phyloP scores from a whole-genome alignment of 208 protist genomes.

The Leishmania arabica region DNA sequence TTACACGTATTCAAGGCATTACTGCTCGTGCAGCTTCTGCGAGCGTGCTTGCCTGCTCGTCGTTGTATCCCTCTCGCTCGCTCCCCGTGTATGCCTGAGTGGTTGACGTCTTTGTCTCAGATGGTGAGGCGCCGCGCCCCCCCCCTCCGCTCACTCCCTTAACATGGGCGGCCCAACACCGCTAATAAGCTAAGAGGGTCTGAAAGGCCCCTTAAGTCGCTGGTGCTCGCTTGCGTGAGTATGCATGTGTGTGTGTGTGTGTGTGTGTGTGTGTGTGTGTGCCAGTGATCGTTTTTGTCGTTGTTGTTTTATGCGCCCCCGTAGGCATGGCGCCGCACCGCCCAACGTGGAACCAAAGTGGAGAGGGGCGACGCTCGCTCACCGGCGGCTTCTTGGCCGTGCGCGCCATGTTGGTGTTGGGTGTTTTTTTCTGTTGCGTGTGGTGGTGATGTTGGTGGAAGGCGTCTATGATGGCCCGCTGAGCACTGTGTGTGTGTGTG shows the following conservation, averaged over 20 bases:
- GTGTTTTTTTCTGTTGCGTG: too few species aligned
- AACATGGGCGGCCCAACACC: not conserved
- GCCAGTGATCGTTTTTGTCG: not conserved
- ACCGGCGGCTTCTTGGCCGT: too few species aligned
- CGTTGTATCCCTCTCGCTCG: not conserved
- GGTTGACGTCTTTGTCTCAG: not conserved
- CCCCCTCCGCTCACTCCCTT: not conserved
- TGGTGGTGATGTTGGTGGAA: too few species aligned
- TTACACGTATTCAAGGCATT: not conserved
- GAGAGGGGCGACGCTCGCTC: not conserved
- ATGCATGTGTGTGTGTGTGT: not conserved
- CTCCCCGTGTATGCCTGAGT: not conserved
- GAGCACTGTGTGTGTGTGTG: not conserved
- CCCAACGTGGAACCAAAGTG: not conserved
- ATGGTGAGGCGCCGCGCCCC: not conserved
- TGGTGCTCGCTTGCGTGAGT: not conserved
- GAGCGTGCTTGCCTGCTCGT: conserved; percentile 1
- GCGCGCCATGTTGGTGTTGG: too few species aligned
- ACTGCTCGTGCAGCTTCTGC: not conserved
- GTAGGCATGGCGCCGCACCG: not conserved
- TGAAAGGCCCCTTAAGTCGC: not conserved
- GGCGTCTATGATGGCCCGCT: not conserved
- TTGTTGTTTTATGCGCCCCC: not conserved
- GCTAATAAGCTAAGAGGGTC: conserved; percentile 10
- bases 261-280: not conserved